Conservation (phyloP, 768 basidiomycete genomes). For the Rhizopogon roseolus region DNA sequence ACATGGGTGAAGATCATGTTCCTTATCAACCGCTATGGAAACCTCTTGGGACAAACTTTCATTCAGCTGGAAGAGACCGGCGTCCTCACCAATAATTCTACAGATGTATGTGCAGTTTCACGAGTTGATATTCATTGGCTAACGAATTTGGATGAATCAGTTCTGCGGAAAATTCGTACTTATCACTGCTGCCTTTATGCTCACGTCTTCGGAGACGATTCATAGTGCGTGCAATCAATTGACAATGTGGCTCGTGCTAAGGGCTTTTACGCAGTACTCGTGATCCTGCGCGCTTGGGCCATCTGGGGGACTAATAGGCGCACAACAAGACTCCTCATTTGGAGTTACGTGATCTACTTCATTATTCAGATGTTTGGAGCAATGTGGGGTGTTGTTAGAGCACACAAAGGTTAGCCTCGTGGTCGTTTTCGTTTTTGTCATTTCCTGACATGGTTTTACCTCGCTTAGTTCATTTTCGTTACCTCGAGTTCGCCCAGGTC, state of each 20-base stretch:
- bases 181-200: background rate
- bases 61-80: slow-evolving; percentile 19
- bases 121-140: background rate
- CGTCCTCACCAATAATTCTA: slow-evolving; percentile 9
- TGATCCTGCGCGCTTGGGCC: too few species aligned
- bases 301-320: slow-evolving; percentile 11
- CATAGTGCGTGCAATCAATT: too few species aligned
- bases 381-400: background rate
- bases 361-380: background rate
- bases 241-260: too few species aligned
- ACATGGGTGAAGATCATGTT: too few species aligned
- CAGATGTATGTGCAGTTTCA: too few species aligned
- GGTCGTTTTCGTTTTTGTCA: background rate
- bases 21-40: slow-evolving; percentile 15
- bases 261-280: too few species aligned
- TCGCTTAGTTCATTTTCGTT: background rate
- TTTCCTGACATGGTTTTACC: background rate
- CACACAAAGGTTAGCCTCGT: background rate
- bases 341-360: slow-evolving; percentile 9
- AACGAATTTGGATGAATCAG: slow-evolving; percentile 2
- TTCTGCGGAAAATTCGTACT: slow-evolving; percentile 11
- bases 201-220: slow-evolving; percentile 16
- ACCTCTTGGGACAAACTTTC: slow-evolving; percentile 14
- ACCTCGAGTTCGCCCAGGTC: slow-evolving; percentile 10
- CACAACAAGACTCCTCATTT: background rate